These are phyloP conservation scores for Suillus variegatus DNA, from an alignment of 768 basidiomycete genomes.

Conservation along the genomic window DNA sequence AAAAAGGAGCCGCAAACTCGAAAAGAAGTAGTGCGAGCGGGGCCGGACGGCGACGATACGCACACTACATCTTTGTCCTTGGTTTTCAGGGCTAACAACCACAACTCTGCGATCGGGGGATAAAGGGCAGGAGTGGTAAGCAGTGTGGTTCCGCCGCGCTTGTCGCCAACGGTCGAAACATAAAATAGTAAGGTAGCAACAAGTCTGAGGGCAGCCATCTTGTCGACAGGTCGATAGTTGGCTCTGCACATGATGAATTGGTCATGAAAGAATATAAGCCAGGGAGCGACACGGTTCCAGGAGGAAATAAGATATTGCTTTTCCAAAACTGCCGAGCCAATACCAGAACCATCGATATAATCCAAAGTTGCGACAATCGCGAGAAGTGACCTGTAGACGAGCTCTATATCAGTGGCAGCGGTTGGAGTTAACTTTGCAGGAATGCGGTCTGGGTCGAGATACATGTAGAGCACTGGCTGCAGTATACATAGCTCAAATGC, in stretches of 20 bases:
- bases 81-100: neutral
- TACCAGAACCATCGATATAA: neutral
- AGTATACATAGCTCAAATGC: neutral
- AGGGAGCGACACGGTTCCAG: neutral
- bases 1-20: too few relatives aligned
- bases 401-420: neutral
- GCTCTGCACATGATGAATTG: neutral
- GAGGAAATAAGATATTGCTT: neutral
- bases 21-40: neutral
- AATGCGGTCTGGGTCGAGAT: neutral
- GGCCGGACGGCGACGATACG: too few relatives aligned
- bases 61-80: neutral
- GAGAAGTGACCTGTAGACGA: neutral
- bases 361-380: neutral
- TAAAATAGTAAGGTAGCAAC: neutral
- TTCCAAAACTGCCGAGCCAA: neutral
- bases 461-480: neutral
- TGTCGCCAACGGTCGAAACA: too few relatives aligned
- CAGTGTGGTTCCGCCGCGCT: too few relatives aligned
- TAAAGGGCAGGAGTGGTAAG: neutral
- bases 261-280: neutral
- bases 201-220: neutral
- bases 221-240: neutral
- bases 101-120: neutral
- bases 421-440: neutral